A percentile compares a stretch with the other conserved stretches of the same genome.
Conservation (phyloP, 1,139 yeast species). For the Pichia sp. region DNA sequence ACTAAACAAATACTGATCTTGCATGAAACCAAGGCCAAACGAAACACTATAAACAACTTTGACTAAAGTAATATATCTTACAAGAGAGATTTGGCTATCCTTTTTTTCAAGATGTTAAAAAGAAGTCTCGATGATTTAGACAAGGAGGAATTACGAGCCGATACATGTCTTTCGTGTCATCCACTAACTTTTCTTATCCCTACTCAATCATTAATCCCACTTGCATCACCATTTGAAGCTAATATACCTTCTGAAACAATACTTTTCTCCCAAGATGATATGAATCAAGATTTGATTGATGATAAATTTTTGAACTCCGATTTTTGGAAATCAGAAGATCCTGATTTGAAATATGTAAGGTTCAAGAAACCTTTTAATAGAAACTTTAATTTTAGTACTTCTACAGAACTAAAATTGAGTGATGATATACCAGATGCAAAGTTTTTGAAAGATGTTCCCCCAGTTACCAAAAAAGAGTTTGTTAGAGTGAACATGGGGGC, state of each 20-base stretch:
- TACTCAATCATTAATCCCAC: slow-evolving; percentile 26
- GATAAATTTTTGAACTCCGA: slow-evolving; percentile 9
- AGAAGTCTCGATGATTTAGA: background rate
- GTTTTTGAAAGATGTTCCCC: slow-evolving; percentile 4
- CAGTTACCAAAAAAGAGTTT: slow-evolving; percentile 15
- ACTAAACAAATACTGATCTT: too few relatives aligned
- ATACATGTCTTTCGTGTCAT: slow-evolving; percentile 16
- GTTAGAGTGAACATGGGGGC: slow-evolving; percentile 22
- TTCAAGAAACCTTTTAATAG: slow-evolving; percentile 22
- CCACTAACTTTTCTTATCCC: slow-evolving; percentile 33
- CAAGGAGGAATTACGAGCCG: background rate
- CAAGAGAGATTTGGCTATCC: too few relatives aligned
- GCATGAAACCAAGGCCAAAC: too few relatives aligned
- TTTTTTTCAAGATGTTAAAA: background rate
- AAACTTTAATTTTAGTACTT: background rate
- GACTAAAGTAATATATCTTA: too few relatives aligned
- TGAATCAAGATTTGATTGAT: slow-evolving; percentile 6
- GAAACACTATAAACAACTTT: too few relatives aligned
- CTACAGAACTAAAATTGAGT: background rate
- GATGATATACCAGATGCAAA: slow-evolving; percentile 1
- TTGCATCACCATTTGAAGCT: slow-evolving; percentile 22
- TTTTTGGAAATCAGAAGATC: slow-evolving; percentile 10
- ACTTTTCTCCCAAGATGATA: slow-evolving; percentile 11
- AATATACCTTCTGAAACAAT: slow-evolving; percentile 12
- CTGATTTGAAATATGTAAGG: slow-evolving; percentile 19